phyloP scores from a whole-genome alignment of 2,329 filamentous ascomycete species.

The Cordyceps fumosorosea region DNA sequence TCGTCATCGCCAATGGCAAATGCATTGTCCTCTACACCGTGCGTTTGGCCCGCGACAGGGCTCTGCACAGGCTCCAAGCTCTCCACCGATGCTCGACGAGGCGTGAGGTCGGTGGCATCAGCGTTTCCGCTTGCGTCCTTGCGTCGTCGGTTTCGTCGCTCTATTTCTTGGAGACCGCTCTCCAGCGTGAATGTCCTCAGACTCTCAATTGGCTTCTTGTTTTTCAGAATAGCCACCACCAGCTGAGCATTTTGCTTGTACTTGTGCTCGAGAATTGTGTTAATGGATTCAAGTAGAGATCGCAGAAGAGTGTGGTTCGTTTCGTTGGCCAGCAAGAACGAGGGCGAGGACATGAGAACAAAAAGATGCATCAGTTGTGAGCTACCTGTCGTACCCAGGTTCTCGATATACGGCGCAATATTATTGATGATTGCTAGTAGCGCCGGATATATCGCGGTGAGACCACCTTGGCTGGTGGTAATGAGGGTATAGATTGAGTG shows the following conservation, averaged over 20 bases:
- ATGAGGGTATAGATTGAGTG: conserved; percentile 93
- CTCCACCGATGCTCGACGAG: conserved; percentile 58
- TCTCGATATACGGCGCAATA: conserved; percentile 75
- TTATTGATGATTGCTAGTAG: conserved; percentile 91
- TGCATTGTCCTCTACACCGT: conserved; percentile 56
- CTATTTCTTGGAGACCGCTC: conserved; percentile 85
- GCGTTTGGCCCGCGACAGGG: conserved; percentile 18
- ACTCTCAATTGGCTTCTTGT: conserved; percentile 76
- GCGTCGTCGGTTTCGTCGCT: conserved; percentile 64
- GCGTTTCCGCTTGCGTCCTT: conserved; percentile 54
- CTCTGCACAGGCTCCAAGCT: conserved; percentile 56
- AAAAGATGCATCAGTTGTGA: conserved; percentile 83
- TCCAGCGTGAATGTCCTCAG: conserved; percentile 84
- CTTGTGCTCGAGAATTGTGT: conserved; percentile 83
- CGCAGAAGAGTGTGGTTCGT: conserved; percentile 76
- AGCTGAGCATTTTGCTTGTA: conserved; percentile 75
- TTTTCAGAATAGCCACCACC: conserved; percentile 70
- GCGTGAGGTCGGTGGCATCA: conserved; percentile 43
- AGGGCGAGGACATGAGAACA: conserved; percentile 85
- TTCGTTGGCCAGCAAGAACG: conserved; percentile 87
- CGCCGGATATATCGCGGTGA: conserved; percentile 87
- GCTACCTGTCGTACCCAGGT: conserved; percentile 66
- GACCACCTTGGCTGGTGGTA: conserved; percentile 80
- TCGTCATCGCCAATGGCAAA: conserved; percentile 75
- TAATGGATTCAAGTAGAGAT: conserved; percentile 82